Percentiles rank a stretch among this genome's conserved stretches.
Conservation (phyloP, 345 rosid species). For the Boechera stricta region DNA sequence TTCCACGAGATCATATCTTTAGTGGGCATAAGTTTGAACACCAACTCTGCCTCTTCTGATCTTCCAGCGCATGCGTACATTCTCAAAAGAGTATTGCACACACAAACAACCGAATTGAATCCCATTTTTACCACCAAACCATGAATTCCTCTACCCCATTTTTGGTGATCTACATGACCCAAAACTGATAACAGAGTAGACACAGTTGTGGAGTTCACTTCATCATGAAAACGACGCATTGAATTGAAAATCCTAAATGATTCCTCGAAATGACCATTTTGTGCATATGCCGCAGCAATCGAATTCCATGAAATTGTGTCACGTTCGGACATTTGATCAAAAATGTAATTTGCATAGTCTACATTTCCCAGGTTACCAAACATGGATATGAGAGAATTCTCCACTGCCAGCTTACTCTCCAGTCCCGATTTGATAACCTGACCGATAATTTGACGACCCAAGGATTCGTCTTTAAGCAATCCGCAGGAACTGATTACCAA, state of each 20-base stretch:
- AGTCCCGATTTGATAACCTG: slow-evolving; percentile 66
- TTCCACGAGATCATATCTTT: slow-evolving; percentile 87
- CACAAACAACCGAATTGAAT: slow-evolving; percentile 54
- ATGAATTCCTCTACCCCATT: slow-evolving; percentile 80
- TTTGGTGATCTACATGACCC: slow-evolving; percentile 62
- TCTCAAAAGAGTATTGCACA: slow-evolving; percentile 68
- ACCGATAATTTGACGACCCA: slow-evolving; percentile 69
- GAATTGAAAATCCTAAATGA: slow-evolving; percentile 53
- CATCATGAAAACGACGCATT: slow-evolving; percentile 60
- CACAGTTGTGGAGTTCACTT: slow-evolving; percentile 69
- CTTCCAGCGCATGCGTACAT: slow-evolving; percentile 78
- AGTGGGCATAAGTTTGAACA: slow-evolving; percentile 65
- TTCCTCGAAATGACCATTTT: slow-evolving; percentile 55
- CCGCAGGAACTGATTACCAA: slow-evolving; percentile 67
- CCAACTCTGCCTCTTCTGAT: slow-evolving; percentile 60
- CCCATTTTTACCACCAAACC: slow-evolving; percentile 65
- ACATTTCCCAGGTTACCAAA: slow-evolving; percentile 62
- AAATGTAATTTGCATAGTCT: slow-evolving; percentile 56
- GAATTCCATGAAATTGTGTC: slow-evolving; percentile 92
- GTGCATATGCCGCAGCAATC: slow-evolving; percentile 62
- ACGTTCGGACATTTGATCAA: slow-evolving; percentile 58
- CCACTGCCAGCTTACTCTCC: slow-evolving; percentile 62
- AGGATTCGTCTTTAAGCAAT: slow-evolving; percentile 54
- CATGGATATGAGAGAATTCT: slow-evolving; percentile 74
- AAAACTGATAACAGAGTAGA: slow-evolving; percentile 66